phyloP scores from a whole-genome alignment of 805 yeast species.

The Nakazawaea sp. region DNA sequence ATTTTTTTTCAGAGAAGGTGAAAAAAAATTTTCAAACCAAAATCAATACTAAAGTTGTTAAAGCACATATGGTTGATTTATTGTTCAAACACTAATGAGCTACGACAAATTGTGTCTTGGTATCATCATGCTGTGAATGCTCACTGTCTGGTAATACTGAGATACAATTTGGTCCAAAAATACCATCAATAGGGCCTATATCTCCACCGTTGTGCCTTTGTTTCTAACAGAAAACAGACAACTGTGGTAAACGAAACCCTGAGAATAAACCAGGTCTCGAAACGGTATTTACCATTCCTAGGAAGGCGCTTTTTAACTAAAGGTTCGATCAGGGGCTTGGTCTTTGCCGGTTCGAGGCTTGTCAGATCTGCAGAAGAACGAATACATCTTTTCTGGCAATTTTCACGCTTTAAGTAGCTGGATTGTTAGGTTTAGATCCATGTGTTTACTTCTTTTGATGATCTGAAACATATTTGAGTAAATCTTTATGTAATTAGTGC shows the following conservation, averaged over 20 bases:
- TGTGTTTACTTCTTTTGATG: constrained; percentile 10
- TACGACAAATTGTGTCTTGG: too few species aligned
- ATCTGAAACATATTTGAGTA: constrained; percentile 1
- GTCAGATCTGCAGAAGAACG: constrained; percentile 9
- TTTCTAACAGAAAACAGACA: constrained; percentile 19
- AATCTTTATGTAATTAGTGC: too few species aligned
- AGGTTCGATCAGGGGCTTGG: constrained; percentile 2
- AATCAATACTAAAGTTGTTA: too few species aligned
- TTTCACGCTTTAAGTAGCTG: constrained; percentile 1
- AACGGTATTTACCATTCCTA: neutral
- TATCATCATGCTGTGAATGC: too few species aligned
- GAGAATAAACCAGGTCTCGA: constrained; percentile 19
- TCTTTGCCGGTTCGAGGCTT: neutral
- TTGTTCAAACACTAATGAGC: too few species aligned
- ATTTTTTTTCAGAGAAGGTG: too few species aligned
- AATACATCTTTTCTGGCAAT: neutral
- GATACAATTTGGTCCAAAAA: too few species aligned
- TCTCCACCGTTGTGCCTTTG: constrained; percentile 37
- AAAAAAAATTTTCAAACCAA: too few species aligned
- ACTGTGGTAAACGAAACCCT: constrained; percentile 55
- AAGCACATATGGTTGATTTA: too few species aligned
- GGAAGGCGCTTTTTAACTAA: constrained; percentile 8
- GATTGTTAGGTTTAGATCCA: neutral
- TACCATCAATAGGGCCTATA: constrained; percentile 35
- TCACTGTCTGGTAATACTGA: too few species aligned